phyloP scores from a whole-genome alignment of 2,329 filamentous ascomycete species.

The Thermothelomyces thermophilus region DNA sequence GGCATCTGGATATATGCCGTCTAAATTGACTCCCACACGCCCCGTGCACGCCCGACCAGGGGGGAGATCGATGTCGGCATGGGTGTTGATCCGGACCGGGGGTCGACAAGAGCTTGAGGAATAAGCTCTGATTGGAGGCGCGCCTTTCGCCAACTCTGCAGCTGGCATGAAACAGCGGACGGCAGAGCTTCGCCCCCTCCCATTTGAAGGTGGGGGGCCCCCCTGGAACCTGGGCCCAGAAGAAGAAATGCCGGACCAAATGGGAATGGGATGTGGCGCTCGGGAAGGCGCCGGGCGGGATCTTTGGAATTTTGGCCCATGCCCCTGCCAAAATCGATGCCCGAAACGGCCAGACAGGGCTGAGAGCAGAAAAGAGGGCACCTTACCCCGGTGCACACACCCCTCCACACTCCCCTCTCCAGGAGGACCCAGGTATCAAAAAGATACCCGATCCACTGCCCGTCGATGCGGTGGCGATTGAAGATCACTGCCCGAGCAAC shows the following conservation, averaged over 20 bases:
- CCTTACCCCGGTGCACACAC: too few species aligned
- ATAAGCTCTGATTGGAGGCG: constrained; percentile 4
- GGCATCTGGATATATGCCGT: constrained; percentile 7
- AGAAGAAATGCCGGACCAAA: too few species aligned
- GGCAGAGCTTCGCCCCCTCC: background rate
- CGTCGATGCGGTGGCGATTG: too few species aligned
- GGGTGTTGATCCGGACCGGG: background rate
- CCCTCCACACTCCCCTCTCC: too few species aligned
- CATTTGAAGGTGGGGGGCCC: background rate
- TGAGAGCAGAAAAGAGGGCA: too few species aligned
- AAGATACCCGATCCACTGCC: too few species aligned
- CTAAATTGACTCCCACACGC: constrained; percentile 4
- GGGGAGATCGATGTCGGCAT: constrained; percentile 1
- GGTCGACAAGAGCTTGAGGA: background rate
- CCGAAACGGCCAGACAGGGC: background rate
- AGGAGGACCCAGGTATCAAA: too few species aligned
- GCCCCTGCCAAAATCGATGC: background rate
- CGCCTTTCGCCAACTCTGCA: background rate
- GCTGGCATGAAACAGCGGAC: constrained; percentile 10
- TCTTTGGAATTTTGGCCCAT: too few species aligned
- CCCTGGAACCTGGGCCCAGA: too few species aligned
- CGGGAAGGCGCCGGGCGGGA: background rate
- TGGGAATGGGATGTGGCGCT: constrained; percentile 2
- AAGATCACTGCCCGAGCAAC: too few species aligned
- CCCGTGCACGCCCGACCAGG: background rate